Evolutionary conservation across 1,139 yeast genomes (phyloP).

Genomic region (Candida tetrigidarum): DNA sequence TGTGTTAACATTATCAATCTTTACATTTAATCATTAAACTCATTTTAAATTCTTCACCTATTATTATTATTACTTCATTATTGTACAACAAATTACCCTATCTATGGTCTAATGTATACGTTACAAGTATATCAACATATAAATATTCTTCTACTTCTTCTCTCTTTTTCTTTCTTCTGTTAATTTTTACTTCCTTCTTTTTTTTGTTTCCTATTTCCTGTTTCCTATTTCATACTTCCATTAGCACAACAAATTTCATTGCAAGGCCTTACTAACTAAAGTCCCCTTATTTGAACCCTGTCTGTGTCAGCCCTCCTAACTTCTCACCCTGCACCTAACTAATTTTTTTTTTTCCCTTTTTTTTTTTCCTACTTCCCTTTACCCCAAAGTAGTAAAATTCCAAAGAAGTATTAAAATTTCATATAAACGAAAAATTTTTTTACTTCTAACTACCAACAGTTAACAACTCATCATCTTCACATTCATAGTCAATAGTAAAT

Average conservation of each 20-base stretch:
- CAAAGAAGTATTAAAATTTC: too few species aligned
- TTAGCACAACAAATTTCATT: too few species aligned
- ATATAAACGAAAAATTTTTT: too few species aligned
- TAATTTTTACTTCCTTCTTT: neutral
- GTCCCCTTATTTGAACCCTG: conserved; percentile 1
- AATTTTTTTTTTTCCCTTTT: neutral
- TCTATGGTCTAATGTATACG: too few species aligned
- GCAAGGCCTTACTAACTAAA: too few species aligned
- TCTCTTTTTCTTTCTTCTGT: neutral
- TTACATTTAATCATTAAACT: conserved; percentile 9
- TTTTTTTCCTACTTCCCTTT: neutral
- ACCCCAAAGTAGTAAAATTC: too few species aligned
- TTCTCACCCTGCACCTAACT: neutral
- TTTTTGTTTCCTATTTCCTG: neutral
- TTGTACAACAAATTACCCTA: too few species aligned
- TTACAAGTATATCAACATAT: neutral
- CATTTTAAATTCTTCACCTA: too few species aligned
- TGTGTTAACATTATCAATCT: conserved; percentile 6
- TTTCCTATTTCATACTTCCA: neutral
- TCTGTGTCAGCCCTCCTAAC: neutral
- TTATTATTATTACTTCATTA: too few species aligned
- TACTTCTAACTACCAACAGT: too few species aligned
- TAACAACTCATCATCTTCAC: neutral
- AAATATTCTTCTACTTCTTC: neutral
- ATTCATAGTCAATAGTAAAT: neutral